Base-by-base conservation (phyloP, 495 filamentous ascomycete genomes). In the Penicillium antarcticum region DNA sequence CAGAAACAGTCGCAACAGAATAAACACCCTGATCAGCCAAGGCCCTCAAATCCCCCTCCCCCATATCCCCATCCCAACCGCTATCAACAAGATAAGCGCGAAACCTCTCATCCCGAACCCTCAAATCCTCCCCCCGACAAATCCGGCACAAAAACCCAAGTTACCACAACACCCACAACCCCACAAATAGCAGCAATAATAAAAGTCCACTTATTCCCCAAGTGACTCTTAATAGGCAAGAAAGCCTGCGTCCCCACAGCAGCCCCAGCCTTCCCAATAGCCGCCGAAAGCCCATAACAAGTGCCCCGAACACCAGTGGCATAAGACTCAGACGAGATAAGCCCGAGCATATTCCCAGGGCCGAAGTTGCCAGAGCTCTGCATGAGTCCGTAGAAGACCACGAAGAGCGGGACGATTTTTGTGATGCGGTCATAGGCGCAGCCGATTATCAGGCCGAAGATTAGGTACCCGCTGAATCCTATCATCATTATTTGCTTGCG, bases 361-460 rank as follows among this genome's bases (percentile, higher is more conserved):
- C 78, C 78, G 5, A 79, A 53, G 39, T 80, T 78, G n/a, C 76
- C 76, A 7, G 62, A 75, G 36, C 69, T 74, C 21, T 73, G 69
- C 74, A 81, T 77, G 6, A 80, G 60, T 4, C 75, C 78, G 56
- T 80, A 81, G 51, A 80, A 74, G 31, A 80, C 60, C n/a, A 80
- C 70, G 61, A 81, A 80, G 9, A 79, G 66, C 2, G 77, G 78
- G 0, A 77, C 48, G 38, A 80, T 77, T 41, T 76, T 77, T 6
- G 67, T 76, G 43, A 80, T 68, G 14, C 69, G 62, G 10, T 77
- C 57, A 39, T 76, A 79, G 13, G 74, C 61, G 37, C 73, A 67
- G 12, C 78, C 76, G 19, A 80, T 78, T 41, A 79, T 78, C 6
- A 81, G 58, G 0, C 78, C 78, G 35, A 80, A 78, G 39, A 81